phyloP scores from a whole-genome alignment of 345 rosid species.

The Brassica rapa region DNA sequence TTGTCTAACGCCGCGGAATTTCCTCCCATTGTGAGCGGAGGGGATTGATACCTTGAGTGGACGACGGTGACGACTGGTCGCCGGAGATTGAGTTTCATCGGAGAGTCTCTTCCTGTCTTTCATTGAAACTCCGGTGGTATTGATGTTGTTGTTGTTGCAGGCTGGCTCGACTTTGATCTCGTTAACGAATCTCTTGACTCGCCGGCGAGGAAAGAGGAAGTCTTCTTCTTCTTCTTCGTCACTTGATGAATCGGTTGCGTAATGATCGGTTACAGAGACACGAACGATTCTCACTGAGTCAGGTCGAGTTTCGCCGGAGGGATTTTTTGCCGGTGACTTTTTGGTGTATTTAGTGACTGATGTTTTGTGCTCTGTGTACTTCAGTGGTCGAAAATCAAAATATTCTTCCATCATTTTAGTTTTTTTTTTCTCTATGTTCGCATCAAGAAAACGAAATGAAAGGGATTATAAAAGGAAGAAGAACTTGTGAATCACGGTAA shows the following conservation, averaged over 20 bases:
- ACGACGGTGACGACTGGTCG: conserved; percentile 30
- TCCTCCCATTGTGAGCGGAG: conserved; percentile 46
- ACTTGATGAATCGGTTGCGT: conserved; percentile 93
- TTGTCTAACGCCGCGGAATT: conserved; percentile 88
- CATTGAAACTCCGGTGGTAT: not conserved
- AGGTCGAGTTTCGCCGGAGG: conserved; percentile 15
- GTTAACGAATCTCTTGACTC: conserved; percentile 69
- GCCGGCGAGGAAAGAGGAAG: conserved; percentile 43
- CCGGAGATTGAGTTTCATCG: conserved; percentile 22
- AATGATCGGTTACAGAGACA: conserved; percentile 61
- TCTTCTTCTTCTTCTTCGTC: conserved; percentile 70
- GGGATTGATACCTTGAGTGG: conserved; percentile 28
- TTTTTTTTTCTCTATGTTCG: not conserved
- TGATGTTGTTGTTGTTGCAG: conserved; percentile 19
- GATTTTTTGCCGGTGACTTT: conserved; percentile 32
- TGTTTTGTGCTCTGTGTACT: conserved; percentile 65
- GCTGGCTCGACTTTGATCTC: conserved; percentile 68
- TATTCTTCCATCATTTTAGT: conserved; percentile 15
- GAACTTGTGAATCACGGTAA: conserved; percentile 26
- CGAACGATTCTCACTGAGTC: conserved; percentile 49
- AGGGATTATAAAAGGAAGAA: not conserved
- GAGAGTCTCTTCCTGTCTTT: conserved; percentile 42
- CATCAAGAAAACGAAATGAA: conserved; percentile 12
- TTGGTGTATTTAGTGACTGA: conserved; percentile 52
- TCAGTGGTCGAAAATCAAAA: conserved; percentile 52